These are phyloP conservation scores for Lactarius hengduanensis DNA, from an alignment of 768 basidiomycete genomes.

Conservation along the genomic window DNA sequence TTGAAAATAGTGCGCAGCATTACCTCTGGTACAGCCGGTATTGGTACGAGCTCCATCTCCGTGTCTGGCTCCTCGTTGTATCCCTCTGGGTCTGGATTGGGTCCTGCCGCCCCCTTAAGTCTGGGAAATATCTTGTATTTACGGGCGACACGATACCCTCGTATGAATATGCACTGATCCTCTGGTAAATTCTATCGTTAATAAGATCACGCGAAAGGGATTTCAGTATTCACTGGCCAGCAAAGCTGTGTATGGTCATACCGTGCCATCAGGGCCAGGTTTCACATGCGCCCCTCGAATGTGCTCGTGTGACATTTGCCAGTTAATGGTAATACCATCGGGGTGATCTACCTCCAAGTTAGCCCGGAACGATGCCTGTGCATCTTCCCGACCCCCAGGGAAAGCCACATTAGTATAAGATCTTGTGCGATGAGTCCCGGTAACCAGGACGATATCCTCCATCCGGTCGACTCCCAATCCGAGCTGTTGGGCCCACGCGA, in stretches of 20 bases:
- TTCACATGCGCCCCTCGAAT: background rate
- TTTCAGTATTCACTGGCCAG: background rate
- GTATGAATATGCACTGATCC: background rate
- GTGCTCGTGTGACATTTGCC: background rate
- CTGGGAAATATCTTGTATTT: background rate
- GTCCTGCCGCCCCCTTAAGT: background rate
- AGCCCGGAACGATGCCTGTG: background rate
- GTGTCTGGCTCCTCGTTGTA: background rate
- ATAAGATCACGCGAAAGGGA: background rate
- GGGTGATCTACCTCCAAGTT: background rate
- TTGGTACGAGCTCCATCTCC: background rate
- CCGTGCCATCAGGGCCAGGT: background rate
- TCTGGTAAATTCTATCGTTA: background rate
- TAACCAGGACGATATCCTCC: background rate
- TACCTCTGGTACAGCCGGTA: background rate
- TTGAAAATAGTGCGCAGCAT: background rate
- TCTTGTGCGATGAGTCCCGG: background rate
- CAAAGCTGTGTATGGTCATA: background rate
- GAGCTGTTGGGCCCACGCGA: background rate
- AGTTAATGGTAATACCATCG: background rate
- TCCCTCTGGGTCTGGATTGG: background rate
- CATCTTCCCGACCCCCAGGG: background rate
- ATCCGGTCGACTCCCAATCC: background rate
- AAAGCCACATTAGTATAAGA: background rate
- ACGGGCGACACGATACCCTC: background rate